Percentiles rank a stretch among this genome's conserved stretches.
Evolutionary conservation across 192 early-diverging fungal genomes (phyloP).

Genomic region (Mortierella hygrophila): DNA sequence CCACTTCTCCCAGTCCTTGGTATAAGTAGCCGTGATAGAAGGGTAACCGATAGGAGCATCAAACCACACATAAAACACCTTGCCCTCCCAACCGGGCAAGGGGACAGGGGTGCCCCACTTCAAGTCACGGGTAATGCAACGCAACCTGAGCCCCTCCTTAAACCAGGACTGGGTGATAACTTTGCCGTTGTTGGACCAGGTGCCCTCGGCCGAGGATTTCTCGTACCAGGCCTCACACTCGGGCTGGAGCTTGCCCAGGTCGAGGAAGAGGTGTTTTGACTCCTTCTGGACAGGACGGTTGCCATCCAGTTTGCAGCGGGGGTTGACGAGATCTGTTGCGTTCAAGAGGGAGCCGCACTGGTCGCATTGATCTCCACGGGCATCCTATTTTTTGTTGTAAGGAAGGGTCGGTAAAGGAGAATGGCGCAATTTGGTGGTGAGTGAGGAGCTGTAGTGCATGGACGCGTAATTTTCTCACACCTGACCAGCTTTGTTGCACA

Average conservation of each 20-base stretch:
- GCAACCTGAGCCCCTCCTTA: slow-evolving; percentile 89
- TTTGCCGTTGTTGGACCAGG: slow-evolving; percentile 91
- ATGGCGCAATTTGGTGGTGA: background rate
- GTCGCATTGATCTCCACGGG: slow-evolving; percentile 99
- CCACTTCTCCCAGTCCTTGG: slow-evolving; percentile 95
- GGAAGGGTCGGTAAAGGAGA: background rate
- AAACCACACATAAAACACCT: slow-evolving; percentile 99
- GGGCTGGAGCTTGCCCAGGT: slow-evolving; percentile 84
- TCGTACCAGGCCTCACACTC: slow-evolving; percentile 81
- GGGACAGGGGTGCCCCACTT: slow-evolving; percentile 99
- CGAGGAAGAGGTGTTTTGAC: slow-evolving; percentile 92
- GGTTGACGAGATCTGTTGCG: slow-evolving; percentile 92
- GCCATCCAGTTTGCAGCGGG: slow-evolving; percentile 94
- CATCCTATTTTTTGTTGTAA: slow-evolving; percentile 68
- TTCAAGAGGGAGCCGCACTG: slow-evolving; percentile 91
- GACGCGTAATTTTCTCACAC: background rate
- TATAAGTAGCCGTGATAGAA: slow-evolving; percentile 98
- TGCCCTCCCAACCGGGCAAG: slow-evolving; percentile 81
- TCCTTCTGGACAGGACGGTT: slow-evolving; percentile 83
- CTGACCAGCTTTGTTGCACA: background rate
- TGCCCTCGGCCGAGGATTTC: slow-evolving; percentile 77
- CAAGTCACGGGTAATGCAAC: slow-evolving; percentile 98
- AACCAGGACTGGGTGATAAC: slow-evolving; percentile 95
- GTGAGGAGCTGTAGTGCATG: background rate
- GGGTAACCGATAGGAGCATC: slow-evolving; percentile 98